These are phyloP conservation scores for Cocos nucifera DNA, from an alignment of 176 grass and related monocot species.

Conservation along the genomic window DNA sequence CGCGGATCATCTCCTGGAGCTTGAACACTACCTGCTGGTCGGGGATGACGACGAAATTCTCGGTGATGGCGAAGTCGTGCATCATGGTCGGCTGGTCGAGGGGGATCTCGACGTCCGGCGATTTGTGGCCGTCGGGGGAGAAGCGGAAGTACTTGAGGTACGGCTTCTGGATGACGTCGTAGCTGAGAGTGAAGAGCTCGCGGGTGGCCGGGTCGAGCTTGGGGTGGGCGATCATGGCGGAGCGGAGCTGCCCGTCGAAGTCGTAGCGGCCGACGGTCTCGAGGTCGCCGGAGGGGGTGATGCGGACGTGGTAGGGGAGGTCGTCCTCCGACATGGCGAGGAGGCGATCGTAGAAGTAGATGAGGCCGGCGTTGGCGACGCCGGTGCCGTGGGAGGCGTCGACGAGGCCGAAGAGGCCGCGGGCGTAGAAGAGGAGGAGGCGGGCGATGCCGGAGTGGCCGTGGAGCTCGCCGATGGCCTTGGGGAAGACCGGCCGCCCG, in stretches of 20 bases:
- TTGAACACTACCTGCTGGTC: constrained; percentile 93
- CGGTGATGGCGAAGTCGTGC: constrained; percentile 85
- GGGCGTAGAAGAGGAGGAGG: constrained; percentile 41
- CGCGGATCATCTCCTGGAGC: constrained; percentile 67
- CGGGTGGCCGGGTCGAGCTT: constrained; percentile 71
- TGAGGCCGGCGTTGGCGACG: constrained; percentile 81
- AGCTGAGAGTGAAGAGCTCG: constrained; percentile 85
- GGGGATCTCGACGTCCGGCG: constrained; percentile 57
- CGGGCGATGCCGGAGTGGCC: constrained; percentile 78
- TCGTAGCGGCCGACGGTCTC: constrained; percentile 58
- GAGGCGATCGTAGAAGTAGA: constrained; percentile 66
- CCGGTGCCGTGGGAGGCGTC: constrained; percentile 57
- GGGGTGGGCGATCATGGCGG: constrained; percentile 86
- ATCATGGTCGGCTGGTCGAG: constrained; percentile 74
- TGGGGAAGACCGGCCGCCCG: constrained; percentile 52
- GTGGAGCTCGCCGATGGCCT: constrained; percentile 93
- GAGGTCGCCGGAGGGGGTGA: constrained; percentile 56
- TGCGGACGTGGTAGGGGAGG: constrained; percentile 84
- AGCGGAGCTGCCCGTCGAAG: constrained; percentile 55
- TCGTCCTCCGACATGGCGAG: constrained; percentile 99
- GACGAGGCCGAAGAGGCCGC: constrained; percentile 46
- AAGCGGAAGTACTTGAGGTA: constrained; percentile 92
- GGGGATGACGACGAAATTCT: constrained; percentile 58
- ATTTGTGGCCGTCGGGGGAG: constrained; percentile 52
- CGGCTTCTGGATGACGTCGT: constrained; percentile 59